Base-by-base conservation (phyloP, 2,329 filamentous ascomycete species). In the Aspergillus cejpii region DNA sequence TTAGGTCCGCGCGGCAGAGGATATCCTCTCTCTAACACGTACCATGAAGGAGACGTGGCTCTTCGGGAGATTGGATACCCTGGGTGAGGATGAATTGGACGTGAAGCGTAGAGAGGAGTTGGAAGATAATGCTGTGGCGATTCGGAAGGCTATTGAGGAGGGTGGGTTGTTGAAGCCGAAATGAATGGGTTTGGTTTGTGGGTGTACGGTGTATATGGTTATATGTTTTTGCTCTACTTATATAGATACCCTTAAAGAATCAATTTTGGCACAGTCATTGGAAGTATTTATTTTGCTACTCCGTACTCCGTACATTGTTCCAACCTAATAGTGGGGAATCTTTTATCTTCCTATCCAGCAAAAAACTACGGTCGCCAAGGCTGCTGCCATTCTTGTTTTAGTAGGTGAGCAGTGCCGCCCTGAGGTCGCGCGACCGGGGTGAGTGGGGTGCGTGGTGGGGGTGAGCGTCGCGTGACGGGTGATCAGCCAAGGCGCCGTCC, bases 21-120 rank as follows among this genome's bases (percentile, higher is more conserved):
- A 83, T 43, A 69, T 83, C 8, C 71, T 81, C 46, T 73, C 74
- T 10, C 61, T 84, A 11, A 80, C 78, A 20, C 74, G 81, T 17
- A 73, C 75, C 20, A 69, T 85, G 65, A 83, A 84, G 58, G 81
- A 84, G 58, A 70, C 79, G 17, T 84, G 81, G 81, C 68, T 84
- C 5, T 83, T 83, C 54, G 81, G 81, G 2, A 77, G 78, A 45
- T 69, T 84, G 34, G 74, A 82, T 45, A 81, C 78, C 0, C 59
- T 83, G 1, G 73, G 68, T 11, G 66, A 67, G 44, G 61, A 70
- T 31, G 66, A 67, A 24, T 55, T 63, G 15, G 66, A 71, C 41
- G 54, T 63, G 8, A 56, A 70, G 56, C 58, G 69, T 48, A 57
- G 68, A 48, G 55, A 70, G 63, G 62, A 65, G 49, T 62, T 74